phyloP scores from a whole-genome alignment of 345 rosid species.

The Stellera chamaejasme region DNA sequence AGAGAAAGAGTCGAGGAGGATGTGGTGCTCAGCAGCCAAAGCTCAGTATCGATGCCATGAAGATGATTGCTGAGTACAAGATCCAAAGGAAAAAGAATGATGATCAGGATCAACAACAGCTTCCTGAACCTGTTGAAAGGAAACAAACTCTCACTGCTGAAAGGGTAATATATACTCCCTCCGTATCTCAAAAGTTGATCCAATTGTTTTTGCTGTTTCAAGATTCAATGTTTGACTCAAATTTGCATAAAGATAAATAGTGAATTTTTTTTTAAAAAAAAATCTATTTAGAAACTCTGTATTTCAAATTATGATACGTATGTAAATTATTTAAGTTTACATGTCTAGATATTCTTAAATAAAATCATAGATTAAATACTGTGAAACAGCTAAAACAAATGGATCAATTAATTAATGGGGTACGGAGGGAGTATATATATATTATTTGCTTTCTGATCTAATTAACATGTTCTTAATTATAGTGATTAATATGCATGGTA shows the following conservation, averaged over 20 bases:
- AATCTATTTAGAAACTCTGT: too few species aligned
- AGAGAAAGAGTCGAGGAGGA: conserved; percentile 78
- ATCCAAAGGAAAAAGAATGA: conserved; percentile 65
- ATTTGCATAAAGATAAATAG: too few species aligned
- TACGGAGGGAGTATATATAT: too few species aligned
- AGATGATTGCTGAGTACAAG: conserved; percentile 90
- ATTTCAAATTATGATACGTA: too few species aligned
- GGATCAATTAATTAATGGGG: too few species aligned
- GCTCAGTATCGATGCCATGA: conserved; percentile 90
- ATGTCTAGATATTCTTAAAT: too few species aligned
- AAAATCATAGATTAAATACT: too few species aligned
- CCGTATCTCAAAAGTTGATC: too few species aligned
- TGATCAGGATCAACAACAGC: conserved; percentile 57
- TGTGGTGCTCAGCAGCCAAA: conserved; percentile 91
- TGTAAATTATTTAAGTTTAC: too few species aligned
- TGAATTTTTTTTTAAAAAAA: too few species aligned
- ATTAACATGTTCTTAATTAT: conserved; percentile 22
- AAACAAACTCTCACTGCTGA: conserved; percentile 95
- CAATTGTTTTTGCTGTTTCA: background rate
- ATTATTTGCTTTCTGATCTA: background rate
- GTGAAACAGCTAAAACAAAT: too few species aligned
- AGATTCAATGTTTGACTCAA: too few species aligned
- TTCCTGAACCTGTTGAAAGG: conserved; percentile 94
- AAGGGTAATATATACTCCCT: conserved; percentile 44
- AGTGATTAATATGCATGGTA: conserved; percentile 12